Evolutionary conservation across 148 eudicot species (phyloP).

Genomic region (Rhododendron ferrugineum): DNA sequence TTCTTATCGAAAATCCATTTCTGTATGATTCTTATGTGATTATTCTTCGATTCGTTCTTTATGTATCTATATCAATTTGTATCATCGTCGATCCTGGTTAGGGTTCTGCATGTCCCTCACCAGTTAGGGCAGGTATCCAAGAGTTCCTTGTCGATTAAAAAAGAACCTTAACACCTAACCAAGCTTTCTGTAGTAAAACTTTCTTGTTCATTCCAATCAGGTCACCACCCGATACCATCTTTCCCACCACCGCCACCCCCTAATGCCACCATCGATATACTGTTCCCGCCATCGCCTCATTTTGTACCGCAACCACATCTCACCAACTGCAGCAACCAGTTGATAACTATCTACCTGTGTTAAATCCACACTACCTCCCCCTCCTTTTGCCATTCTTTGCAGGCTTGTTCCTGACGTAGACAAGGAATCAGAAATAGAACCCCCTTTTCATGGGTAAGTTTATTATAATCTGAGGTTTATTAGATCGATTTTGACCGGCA

Average conservation of each 20-base stretch:
- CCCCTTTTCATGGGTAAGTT: neutral
- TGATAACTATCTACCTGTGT: neutral
- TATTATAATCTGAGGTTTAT: neutral
- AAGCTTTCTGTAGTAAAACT: neutral
- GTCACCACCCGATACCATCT: neutral
- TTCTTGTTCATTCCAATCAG: neutral
- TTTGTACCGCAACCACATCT: neutral
- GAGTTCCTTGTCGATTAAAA: neutral
- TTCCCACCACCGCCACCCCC: neutral
- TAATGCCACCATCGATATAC: neutral
- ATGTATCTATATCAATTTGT: neutral
- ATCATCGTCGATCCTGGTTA: neutral
- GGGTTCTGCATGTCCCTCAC: neutral
- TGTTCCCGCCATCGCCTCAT: neutral
- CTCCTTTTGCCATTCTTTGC: neutral
- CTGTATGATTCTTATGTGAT: neutral
- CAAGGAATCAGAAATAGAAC: neutral
- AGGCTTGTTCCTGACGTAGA: constrained; percentile 4
- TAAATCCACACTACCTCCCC: neutral
- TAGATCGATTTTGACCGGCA: neutral
- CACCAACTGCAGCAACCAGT: neutral
- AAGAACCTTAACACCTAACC: neutral
- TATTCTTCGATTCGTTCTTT: neutral
- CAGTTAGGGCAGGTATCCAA: neutral
- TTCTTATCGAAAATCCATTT: neutral